Evolutionary conservation across 352 stramenopile species (phyloP), one percentile per base, ranked within the genome.

Genomic region (Phytophthora cajani): DNA sequence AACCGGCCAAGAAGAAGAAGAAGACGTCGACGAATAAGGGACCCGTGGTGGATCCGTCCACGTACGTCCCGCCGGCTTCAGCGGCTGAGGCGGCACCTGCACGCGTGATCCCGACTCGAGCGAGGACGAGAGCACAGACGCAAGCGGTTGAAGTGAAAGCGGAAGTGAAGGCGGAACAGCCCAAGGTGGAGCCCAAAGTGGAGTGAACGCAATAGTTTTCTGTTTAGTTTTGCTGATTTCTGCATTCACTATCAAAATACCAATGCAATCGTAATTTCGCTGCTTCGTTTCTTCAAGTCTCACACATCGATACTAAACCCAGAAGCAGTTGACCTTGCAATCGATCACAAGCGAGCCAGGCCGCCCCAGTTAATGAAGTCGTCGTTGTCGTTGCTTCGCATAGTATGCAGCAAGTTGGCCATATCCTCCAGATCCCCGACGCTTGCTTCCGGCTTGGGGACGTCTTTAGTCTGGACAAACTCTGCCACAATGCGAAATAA

Each of bases 1-100:
- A 53, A 4, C 55, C 47, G 56, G 46, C 55, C 3, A 64, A 53
- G 9, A 70, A 73, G 55, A 77, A 70, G 49, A 68, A 55, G 36
- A 77, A 70, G 49, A 68, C 50, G n/a, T n/a, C n/a, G 25, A 54
- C 47, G 27, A 30, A 30, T 7, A 77, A 66, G 50, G 58, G 49
- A 9, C 56, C 56, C 1, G 59, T 17, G 11, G 64, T 74, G 30
- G 59, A 74, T 25, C 38, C 51, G 32, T 77, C 70, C 5, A 33
- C 56, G 58, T 77, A 67, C 16, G 55, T 55, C 2, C 69, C 64
- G 27, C 59, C 49, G 55, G 50, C 30, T 44, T 67, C 69, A 33
- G 27, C 40, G 25, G 30, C 2, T 12, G 55, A 71, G 12, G 33
- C 52, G 12, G 54, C 59, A 17, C 49, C 59, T 10, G 54, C 40